Evolutionary conservation across 2,329 filamentous ascomycete genomes (phyloP).

Genomic region (Aureobasidium vineae): DNA sequence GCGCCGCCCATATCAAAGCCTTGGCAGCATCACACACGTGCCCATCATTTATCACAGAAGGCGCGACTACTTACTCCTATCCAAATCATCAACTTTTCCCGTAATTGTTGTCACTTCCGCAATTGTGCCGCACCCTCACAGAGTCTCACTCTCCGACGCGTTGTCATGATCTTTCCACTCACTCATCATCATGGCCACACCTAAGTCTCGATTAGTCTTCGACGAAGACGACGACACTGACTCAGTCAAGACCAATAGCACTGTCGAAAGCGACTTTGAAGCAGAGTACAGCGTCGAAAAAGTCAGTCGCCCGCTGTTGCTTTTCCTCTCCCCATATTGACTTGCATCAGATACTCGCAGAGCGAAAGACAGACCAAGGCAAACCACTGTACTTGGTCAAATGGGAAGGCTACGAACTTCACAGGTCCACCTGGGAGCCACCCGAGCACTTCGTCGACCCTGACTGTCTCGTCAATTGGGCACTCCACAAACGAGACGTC

Average conservation of each 20-base stretch:
- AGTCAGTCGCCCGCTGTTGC: background rate
- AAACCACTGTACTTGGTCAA: constrained; percentile 30
- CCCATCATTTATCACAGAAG: background rate
- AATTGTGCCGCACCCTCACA: background rate
- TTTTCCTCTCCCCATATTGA: background rate
- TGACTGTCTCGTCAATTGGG: constrained; percentile 30
- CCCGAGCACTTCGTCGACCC: background rate
- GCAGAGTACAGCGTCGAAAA: constrained; percentile 36
- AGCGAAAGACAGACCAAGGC: constrained; percentile 23
- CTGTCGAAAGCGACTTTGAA: constrained; percentile 30
- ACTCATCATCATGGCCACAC: background rate
- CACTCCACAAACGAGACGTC: constrained; percentile 29
- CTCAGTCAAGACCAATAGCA: constrained; percentile 29
- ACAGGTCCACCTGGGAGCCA: constrained; percentile 37
- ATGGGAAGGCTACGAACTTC: constrained; percentile 37
- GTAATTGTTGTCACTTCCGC: background rate
- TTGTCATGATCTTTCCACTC: background rate
- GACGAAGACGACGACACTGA: constrained; percentile 22
- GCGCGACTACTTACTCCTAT: background rate
- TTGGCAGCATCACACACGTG: constrained; percentile 9
- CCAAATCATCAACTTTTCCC: background rate
- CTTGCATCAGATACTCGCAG: constrained; percentile 32
- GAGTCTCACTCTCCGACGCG: background rate
- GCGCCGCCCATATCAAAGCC: background rate
- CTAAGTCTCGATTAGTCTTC: background rate